Evolutionary conservation across 371 early-diverging fungal species (phyloP).

Genomic region (Actinomortierella wolfii): DNA sequence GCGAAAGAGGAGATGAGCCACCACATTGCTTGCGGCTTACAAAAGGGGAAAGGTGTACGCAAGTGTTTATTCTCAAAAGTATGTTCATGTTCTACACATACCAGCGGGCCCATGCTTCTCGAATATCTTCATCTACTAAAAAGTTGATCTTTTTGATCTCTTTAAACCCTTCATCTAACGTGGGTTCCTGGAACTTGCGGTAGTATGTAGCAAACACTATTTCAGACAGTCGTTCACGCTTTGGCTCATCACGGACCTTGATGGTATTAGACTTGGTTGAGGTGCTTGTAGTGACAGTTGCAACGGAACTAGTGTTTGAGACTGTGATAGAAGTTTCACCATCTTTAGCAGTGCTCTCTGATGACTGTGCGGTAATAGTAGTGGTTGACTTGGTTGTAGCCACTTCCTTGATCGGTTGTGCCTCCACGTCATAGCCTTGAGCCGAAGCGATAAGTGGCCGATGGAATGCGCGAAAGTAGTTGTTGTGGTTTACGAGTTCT

Average conservation of each 20-base stretch:
- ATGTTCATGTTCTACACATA: constrained; percentile 14
- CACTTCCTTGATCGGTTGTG: neutral
- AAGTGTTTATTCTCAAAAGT: too few species aligned
- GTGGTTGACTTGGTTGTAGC: neutral
- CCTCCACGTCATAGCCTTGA: constrained; percentile 3
- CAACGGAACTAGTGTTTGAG: neutral
- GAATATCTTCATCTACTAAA: constrained; percentile 57
- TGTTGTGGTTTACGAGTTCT: constrained; percentile 79
- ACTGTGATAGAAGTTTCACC: too few species aligned
- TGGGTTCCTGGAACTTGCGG: constrained; percentile 57
- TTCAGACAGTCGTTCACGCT: constrained; percentile 50
- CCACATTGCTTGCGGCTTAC: too few species aligned
- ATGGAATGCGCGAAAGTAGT: constrained; percentile 63
- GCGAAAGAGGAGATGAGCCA: too few species aligned
- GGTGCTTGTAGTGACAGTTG: constrained; percentile 8
- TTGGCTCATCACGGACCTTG: constrained; percentile 33
- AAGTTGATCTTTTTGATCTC: constrained; percentile 70
- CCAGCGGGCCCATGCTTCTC: constrained; percentile 38
- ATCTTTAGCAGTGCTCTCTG: neutral
- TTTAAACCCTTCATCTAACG: constrained; percentile 62
- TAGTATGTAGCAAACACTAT: constrained; percentile 64
- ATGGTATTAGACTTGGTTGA: constrained; percentile 5
- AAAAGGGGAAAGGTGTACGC: too few species aligned
- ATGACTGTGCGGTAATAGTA: constrained; percentile 2
- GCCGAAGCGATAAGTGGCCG: constrained; percentile 20